These are phyloP conservation scores for Mortierella sp. DNA, from an alignment of 371 early-diverging fungal genomes.

Conservation along the genomic window DNA sequence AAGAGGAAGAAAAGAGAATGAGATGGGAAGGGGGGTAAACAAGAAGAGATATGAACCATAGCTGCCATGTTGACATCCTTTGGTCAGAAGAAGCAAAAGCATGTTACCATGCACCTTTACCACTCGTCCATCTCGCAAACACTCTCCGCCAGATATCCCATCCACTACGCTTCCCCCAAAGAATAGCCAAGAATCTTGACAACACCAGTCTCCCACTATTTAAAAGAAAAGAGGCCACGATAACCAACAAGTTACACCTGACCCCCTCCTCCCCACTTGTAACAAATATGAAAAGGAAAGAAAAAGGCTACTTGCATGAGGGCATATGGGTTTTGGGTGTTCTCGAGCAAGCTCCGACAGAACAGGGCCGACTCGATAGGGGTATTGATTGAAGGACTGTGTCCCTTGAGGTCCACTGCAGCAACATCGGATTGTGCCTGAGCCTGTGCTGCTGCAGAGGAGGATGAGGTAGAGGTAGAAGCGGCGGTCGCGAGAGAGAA, in stretches of 20 bases:
- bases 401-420: slow-evolving; percentile 41
- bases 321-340: slow-evolving; percentile 80
- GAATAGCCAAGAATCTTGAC: not conserved
- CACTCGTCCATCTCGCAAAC: not conserved
- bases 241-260: slow-evolving; percentile 6
- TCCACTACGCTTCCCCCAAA: not conserved
- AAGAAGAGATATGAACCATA: not conserved
- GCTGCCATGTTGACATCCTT: not conserved
- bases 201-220: not conserved
- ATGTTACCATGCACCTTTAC: not conserved
- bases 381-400: slow-evolving; percentile 67
- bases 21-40: not conserved
- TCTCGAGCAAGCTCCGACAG: slow-evolving; percentile 80
- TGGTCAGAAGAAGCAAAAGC: not conserved
- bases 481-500: slow-evolving; percentile 61
- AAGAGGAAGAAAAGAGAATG: not conserved
- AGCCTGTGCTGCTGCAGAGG: not conserved
- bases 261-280: not conserved
- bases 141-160: not conserved
- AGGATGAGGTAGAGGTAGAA: slow-evolving; percentile 18
- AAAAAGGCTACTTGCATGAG: slow-evolving; percentile 71
- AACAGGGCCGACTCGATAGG: slow-evolving; percentile 83
- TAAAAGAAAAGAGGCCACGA: not conserved
- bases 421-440: slow-evolving; percentile 31
- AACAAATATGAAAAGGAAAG: not conserved